Base-by-base conservation (phyloP, 1,284 basidiomycete species). In the Inonotus hispidus region DNA sequence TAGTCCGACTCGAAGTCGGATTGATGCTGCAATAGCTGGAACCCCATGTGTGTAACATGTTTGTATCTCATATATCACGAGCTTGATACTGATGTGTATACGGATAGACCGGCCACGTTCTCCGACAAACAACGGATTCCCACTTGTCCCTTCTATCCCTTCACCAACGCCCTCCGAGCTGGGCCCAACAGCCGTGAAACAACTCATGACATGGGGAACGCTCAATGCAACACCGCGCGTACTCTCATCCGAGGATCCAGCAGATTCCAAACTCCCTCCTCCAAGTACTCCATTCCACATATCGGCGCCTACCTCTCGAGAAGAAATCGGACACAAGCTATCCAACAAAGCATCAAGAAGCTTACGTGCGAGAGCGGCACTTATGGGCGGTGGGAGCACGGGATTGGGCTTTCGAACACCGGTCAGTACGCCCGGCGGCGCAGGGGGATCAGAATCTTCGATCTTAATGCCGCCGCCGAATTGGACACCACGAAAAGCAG, bases 151-250 rank as follows among this genome's bases (percentile, higher is more conserved):
- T n/a, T 82, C 83, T 61, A 72, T 94, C n/a, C 93, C 93, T 11
- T 92, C 92, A 0, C 93, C 92, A 1, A 90, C 89, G 5, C 88
- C 93, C 0, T 82, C 88, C 3, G 81, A 92, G 65, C 80, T 96
- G 35, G 89, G 88, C 0, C 82, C 89, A 0, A 74, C 75, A 7
- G 87, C 88, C 1, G 79, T 93, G 58, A 92, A 93, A 64, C 87
- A 95, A 66, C 82, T 97, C 21, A 92, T 96, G 88, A 97, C 94
- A 8, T 93, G 91, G 92, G 94, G 94, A 5, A 93, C 91, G 21
- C 79, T 96, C 13, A 85, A 87, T 63, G 87, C 90, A 13, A 96
- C 94, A 11, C 94, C 92, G 7, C 85, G 93, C 52, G 81, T 94
- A 10, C 80, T 95, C 38, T 88, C 88, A 27, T 75, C 81, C 0